Evolutionary conservation across 768 basidiomycete species (phyloP).

Genomic region (Amanita pallidorosea): DNA sequence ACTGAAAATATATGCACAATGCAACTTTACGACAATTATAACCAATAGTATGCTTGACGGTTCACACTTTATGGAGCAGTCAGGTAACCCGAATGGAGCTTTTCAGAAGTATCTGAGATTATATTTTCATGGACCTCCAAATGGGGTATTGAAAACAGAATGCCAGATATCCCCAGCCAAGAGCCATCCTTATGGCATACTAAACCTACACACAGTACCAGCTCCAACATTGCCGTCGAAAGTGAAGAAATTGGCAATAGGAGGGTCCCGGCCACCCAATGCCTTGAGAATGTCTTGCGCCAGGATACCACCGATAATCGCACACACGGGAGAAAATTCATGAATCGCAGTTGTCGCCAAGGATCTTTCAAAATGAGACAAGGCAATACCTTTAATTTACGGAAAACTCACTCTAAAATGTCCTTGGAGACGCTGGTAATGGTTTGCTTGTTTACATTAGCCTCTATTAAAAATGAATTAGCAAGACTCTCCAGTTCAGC

Average conservation of each 20-base stretch:
- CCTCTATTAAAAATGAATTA: constrained; percentile 45
- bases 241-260: constrained; percentile 84
- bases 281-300: constrained; percentile 93
- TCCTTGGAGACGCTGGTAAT: constrained; percentile 45
- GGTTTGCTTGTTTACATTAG: constrained; percentile 63
- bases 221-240: constrained; percentile 79
- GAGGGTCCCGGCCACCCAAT: constrained; percentile 81
- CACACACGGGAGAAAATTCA: constrained; percentile 90
- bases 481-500: constrained; percentile 56
- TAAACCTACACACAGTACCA: constrained; percentile 54
- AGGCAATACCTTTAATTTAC: constrained; percentile 6
- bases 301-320: constrained; percentile 89
- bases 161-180: no score
- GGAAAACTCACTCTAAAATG: constrained; percentile 45
- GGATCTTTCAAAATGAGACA: constrained; percentile 32
- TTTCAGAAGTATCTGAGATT: no score
- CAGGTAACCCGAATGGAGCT: no score
- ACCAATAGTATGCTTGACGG: no score
- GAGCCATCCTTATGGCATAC: constrained; percentile 24
- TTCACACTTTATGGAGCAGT: no score
- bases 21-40: no score
- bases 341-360: constrained; percentile 58
- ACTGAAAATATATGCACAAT: no score
- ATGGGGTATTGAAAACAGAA: no score
- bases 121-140: no score